A percentile compares a stretch with the other conserved stretches of the same genome.
phyloP scores from a whole-genome alignment of 2,329 filamentous ascomycete genomes.

The Hawksworthiomyces lignivorus region DNA sequence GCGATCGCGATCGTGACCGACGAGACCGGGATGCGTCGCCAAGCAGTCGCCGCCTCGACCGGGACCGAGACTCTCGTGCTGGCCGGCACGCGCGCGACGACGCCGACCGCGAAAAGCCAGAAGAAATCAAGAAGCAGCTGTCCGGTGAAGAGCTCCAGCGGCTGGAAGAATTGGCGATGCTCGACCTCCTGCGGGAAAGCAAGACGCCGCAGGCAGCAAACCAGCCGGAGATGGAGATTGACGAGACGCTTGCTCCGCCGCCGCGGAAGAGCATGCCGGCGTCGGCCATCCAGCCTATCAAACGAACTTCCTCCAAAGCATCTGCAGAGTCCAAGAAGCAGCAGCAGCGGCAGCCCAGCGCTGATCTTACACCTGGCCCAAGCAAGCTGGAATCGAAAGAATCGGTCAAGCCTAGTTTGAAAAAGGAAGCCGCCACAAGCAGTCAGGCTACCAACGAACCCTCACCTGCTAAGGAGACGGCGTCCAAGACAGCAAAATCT shows the following conservation, averaged over 20 bases:
- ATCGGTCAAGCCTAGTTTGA: background rate
- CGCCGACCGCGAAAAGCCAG: slow-evolving; percentile 28
- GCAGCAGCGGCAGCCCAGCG: slow-evolving; percentile 18
- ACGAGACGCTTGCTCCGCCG: slow-evolving; percentile 47
- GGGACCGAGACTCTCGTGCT: slow-evolving; percentile 25
- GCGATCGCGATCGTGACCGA: slow-evolving; percentile 18
- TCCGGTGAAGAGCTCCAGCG: slow-evolving; percentile 51
- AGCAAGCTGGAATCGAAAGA: slow-evolving; percentile 12
- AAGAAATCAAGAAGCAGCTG: slow-evolving; percentile 44
- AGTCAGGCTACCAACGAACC: too few relatives aligned
- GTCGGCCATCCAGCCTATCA: slow-evolving; percentile 52
- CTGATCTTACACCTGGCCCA: background rate
- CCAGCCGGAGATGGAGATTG: slow-evolving; percentile 48
- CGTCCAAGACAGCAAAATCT: background rate
- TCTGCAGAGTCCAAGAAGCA: slow-evolving; percentile 34
- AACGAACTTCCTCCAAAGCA: slow-evolving; percentile 36
- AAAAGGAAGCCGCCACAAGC: background rate
- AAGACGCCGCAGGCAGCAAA: slow-evolving; percentile 37
- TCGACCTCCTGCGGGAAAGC: slow-evolving; percentile 52
- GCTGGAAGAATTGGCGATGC: slow-evolving; percentile 51
- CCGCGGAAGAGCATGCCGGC: slow-evolving; percentile 44
- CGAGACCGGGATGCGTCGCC: slow-evolving; percentile 11
- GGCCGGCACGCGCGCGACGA: slow-evolving; percentile 30
- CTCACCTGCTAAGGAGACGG: background rate
- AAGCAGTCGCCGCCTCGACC: slow-evolving; percentile 6